Base-by-base conservation (phyloP, 208 protist species). In the Wallacemonas collosoma region DNA sequence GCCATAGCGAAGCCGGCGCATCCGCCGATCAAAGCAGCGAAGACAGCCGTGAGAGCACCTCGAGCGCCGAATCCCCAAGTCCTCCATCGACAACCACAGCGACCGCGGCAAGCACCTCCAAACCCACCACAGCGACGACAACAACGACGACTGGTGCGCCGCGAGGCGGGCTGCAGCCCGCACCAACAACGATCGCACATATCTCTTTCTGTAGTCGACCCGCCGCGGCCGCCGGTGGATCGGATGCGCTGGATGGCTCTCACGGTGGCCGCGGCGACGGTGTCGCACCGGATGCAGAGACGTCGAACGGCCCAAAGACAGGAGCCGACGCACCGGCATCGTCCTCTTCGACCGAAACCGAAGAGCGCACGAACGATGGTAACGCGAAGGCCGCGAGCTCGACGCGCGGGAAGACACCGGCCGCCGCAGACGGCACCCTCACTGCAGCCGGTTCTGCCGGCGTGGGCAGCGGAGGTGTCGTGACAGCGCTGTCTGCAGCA, bases 191-290 rank as follows among this genome's bases (percentile, higher is more conserved):
- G 8, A 70, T 91, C 26, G 86, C 88, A 12, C 86, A 93, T 69
- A 82, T 93, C 1, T 91, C 82, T 8, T 75, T 90, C 55, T 93
- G 90, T 77, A 95, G 80, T 48, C 83, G 79, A 11, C 86, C 84
- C 2, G 86, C 86, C 9, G 81, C 83, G 0, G 81, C 86, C 39
- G 80, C 82, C 3, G 63, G 77, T 1, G 90, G 87, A 26, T 88
- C 81, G 2, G 86, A 93, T 67, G 79, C 85, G 66, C 75, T 91
- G 15, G 83, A 90, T 57, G 60, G 64, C 44, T 58, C 64, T 36
- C 48, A 39, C 15, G 11, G 41, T 41, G 60, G 40, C 6, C 36
- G 40, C 8, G 56, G 56, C 38, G 8, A 43, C 6, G 51, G 51
- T 5, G 9, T 1, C 14, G 51, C 51, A 5, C 6, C 51, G 15